Evolutionary conservation across 2,329 filamentous ascomycete genomes (phyloP).

Genomic region (Aspergillus novoparasiticus): DNA sequence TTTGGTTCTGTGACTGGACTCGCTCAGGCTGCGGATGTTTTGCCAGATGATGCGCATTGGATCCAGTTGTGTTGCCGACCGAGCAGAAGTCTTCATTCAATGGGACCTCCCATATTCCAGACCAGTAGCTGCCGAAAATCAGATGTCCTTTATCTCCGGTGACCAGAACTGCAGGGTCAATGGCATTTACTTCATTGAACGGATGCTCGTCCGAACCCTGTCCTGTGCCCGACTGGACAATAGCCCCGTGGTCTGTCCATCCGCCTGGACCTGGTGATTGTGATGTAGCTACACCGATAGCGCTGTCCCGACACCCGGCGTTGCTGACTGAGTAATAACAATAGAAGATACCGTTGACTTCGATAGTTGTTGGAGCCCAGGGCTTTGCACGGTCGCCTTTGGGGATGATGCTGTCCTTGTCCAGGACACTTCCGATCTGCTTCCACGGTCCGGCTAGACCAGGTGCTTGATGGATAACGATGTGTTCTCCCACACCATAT

Average conservation of each 20-base stretch:
- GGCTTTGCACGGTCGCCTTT: slow-evolving; percentile 36
- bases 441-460: slow-evolving; percentile 35
- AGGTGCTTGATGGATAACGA: slow-evolving; percentile 32
- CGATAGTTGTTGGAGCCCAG: slow-evolving; percentile 63
- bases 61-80: slow-evolving; percentile 19
- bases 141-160: slow-evolving; percentile 48
- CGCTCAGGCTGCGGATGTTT: slow-evolving; percentile 26
- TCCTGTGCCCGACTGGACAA: slow-evolving; percentile 38
- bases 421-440: slow-evolving; percentile 31
- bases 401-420: slow-evolving; percentile 33
- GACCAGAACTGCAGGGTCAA: slow-evolving; percentile 60
- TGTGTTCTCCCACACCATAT: slow-evolving; percentile 36
- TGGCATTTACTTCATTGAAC: slow-evolving; percentile 57
- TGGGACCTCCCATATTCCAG: slow-evolving; percentile 63
- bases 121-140: slow-evolving; percentile 71
- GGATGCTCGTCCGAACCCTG: slow-evolving; percentile 28
- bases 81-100: slow-evolving; percentile 41
- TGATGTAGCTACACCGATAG: slow-evolving; percentile 62
- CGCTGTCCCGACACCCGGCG: slow-evolving; percentile 63
- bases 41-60: slow-evolving; percentile 33
- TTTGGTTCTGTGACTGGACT: slow-evolving; percentile 16
- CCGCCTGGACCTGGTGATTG: slow-evolving; percentile 35
- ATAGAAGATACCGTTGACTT: slow-evolving; percentile 62
- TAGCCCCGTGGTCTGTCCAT: slow-evolving; percentile 41
- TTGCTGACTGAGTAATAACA: slow-evolving; percentile 66